A percentile compares a stretch with the other conserved stretches of the same genome.
These are phyloP conservation scores for Populus euphratica DNA, from an alignment of 345 rosid genomes.

Conservation along the genomic window DNA sequence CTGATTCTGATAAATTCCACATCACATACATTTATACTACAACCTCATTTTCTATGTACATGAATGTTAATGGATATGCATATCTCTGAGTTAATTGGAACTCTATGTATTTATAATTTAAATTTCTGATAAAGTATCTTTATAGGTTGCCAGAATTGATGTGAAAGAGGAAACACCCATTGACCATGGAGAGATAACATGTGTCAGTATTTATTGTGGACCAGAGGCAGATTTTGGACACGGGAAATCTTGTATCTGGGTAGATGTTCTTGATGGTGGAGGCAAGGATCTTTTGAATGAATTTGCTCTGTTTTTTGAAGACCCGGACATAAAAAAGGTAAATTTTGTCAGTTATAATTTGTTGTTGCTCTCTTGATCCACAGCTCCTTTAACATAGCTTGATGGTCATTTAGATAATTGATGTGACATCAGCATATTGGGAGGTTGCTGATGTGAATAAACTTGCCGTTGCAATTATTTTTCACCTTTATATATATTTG, in stretches of 20 bases:
- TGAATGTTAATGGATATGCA: neutral
- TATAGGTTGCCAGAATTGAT: conserved; percentile 80
- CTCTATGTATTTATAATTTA: conserved; percentile 1
- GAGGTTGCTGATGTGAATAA: neutral
- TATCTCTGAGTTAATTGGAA: neutral
- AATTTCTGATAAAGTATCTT: conserved; percentile 20
- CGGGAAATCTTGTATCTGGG: conserved; percentile 92
- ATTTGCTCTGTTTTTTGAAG: conserved; percentile 72
- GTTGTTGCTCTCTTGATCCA: neutral
- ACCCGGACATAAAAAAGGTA: conserved; percentile 68
- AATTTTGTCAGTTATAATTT: neutral
- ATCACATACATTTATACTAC: neutral
- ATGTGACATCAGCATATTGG: neutral
- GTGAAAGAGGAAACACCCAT: conserved; percentile 87
- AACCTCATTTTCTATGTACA: neutral
- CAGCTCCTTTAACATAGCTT: conserved; percentile 5
- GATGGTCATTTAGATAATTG: neutral
- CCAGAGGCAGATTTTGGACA: conserved; percentile 68
- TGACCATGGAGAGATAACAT: conserved; percentile 79
- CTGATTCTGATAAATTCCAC: neutral
- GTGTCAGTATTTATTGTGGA: conserved; percentile 91
- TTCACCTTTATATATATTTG: neutral
- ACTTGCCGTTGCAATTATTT: neutral
- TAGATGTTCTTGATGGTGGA: conserved; percentile 89
- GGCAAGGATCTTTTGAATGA: conserved; percentile 56